Evolutionary conservation across 2,329 filamentous ascomycete genomes (phyloP).

Genomic region (Drechslera avenae): DNA sequence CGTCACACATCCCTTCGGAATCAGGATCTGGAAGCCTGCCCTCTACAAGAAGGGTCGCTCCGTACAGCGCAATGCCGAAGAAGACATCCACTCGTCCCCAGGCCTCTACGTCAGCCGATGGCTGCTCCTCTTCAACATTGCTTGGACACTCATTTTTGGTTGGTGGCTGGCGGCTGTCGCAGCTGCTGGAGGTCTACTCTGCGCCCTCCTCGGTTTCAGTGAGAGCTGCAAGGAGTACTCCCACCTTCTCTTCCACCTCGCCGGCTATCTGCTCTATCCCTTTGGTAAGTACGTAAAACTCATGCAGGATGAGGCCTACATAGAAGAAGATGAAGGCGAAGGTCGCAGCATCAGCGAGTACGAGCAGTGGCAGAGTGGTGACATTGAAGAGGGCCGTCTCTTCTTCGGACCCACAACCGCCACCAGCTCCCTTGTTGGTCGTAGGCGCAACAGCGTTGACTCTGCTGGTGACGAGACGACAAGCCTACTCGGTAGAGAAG

Average conservation of each 20-base stretch:
- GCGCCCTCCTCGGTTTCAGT: slow-evolving; percentile 78
- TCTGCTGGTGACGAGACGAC: slow-evolving; percentile 87
- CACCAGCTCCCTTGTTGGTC: slow-evolving; percentile 77
- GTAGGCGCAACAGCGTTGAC: slow-evolving; percentile 85
- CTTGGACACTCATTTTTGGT: slow-evolving; percentile 91
- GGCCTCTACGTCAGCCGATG: slow-evolving; percentile 84
- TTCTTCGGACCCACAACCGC: slow-evolving; percentile 86
- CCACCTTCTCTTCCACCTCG: slow-evolving; percentile 79
- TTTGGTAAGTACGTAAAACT: slow-evolving; percentile 96
- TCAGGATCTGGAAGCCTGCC: slow-evolving; percentile 97
- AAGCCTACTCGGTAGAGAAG: slow-evolving; percentile 76
- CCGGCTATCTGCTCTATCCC: slow-evolving; percentile 89
- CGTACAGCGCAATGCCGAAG: slow-evolving; percentile 93
- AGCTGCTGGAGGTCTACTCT: slow-evolving; percentile 74
- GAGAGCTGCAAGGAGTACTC: slow-evolving; percentile 85
- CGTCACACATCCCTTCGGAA: slow-evolving; percentile 97
- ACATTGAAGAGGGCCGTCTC: slow-evolving; percentile 90
- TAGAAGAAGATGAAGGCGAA: slow-evolving; percentile 93
- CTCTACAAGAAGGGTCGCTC: slow-evolving; percentile 97
- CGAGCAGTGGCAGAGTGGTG: slow-evolving; percentile 97
- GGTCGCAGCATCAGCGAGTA: slow-evolving; percentile 98
- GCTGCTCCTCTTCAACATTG: slow-evolving; percentile 83
- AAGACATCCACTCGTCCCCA: slow-evolving; percentile 93
- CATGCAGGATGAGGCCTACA: slow-evolving; percentile 90
- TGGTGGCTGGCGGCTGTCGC: slow-evolving; percentile 91